A percentile compares a stretch with the other conserved stretches of the same genome.
Conservation (phyloP, 495 filamentous ascomycete genomes). For the Delitschia confertaspora region DNA sequence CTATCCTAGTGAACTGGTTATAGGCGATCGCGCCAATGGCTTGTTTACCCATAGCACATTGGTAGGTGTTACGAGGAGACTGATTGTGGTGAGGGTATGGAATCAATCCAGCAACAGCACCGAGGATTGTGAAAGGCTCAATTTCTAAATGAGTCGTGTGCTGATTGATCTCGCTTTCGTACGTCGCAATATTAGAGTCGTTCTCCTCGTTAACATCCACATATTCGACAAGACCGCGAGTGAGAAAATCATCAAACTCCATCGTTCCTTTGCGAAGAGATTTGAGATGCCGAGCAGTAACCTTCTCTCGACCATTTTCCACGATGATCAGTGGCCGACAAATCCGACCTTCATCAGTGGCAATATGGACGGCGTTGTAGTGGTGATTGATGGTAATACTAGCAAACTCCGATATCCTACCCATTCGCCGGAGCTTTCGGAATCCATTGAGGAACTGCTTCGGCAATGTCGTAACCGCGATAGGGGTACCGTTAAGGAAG, state of each 20-base stretch:
- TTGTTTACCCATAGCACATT: slow-evolving; percentile 99
- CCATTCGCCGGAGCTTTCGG: slow-evolving; percentile 72
- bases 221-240: slow-evolving; percentile 83
- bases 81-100: slow-evolving; percentile 99
- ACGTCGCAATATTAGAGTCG: slow-evolving; percentile 83
- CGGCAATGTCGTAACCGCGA: slow-evolving; percentile 71
- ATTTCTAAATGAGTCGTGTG: slow-evolving; percentile 92
- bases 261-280: slow-evolving; percentile 70
- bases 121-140: slow-evolving; percentile 93
- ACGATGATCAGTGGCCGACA: slow-evolving; percentile 93
- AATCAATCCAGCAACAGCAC: slow-evolving; percentile 94
- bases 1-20: slow-evolving; percentile 93
- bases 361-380: slow-evolving; percentile 83
- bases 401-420: slow-evolving; percentile 85
- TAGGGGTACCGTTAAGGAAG: slow-evolving; percentile 88
- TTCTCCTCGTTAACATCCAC: slow-evolving; percentile 98
- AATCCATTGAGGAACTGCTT: slow-evolving; percentile 77
- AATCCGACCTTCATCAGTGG: slow-evolving; percentile 92
- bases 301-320: slow-evolving; percentile 69
- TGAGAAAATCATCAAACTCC: slow-evolving; percentile 88
- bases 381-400: slow-evolving; percentile 93
- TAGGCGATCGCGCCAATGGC: slow-evolving; percentile 95
- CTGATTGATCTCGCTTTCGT: slow-evolving; percentile 69
- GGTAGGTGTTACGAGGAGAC: slow-evolving; percentile 96
- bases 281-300: slow-evolving; percentile 65